These are phyloP conservation scores for Komagataella kurtzmanii DNA, from an alignment of 805 yeast genomes.

Conservation along the genomic window DNA sequence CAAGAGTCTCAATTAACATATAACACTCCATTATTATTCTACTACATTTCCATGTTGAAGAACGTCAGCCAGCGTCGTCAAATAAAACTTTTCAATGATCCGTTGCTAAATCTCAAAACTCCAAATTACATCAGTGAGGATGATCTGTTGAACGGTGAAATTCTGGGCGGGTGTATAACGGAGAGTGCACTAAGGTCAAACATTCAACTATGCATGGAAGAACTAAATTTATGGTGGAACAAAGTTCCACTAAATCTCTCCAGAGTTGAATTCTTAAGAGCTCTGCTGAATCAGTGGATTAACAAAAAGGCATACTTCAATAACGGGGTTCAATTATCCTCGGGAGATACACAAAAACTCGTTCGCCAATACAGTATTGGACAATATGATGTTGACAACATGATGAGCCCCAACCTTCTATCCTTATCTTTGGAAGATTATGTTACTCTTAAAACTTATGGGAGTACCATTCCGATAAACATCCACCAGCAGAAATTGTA, in stretches of 20 bases:
- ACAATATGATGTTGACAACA: conserved; percentile 28
- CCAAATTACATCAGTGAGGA: conserved; percentile 6
- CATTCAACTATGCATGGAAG: conserved; percentile 13
- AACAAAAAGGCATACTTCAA: conserved; percentile 38
- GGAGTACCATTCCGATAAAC: conserved; percentile 9
- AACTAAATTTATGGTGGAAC: neutral
- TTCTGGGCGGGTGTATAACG: conserved; percentile 45
- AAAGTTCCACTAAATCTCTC: conserved; percentile 61
- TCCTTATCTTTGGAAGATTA: conserved; percentile 51
- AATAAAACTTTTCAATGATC: conserved; percentile 58
- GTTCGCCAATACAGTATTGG: conserved; percentile 43
- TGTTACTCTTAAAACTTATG: conserved; percentile 52
- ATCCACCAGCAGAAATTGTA: conserved; percentile 1
- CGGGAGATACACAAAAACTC: conserved; percentile 32
- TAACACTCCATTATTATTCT: conserved; percentile 56
- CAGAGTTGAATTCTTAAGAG: conserved; percentile 65
- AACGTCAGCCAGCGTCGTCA: conserved; percentile 60
- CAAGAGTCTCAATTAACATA: conserved; percentile 60
- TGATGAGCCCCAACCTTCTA: conserved; percentile 40
- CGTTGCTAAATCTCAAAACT: conserved; percentile 38
- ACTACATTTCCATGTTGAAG: conserved; percentile 52
- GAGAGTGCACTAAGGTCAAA: conserved; percentile 30
- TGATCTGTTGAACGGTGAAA: conserved; percentile 43
- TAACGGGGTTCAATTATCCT: conserved; percentile 38
- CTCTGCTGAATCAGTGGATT: conserved; percentile 67